phyloP scores from a whole-genome alignment of 2,329 filamentous ascomycete genomes.

The Aspergillus jensenii region DNA sequence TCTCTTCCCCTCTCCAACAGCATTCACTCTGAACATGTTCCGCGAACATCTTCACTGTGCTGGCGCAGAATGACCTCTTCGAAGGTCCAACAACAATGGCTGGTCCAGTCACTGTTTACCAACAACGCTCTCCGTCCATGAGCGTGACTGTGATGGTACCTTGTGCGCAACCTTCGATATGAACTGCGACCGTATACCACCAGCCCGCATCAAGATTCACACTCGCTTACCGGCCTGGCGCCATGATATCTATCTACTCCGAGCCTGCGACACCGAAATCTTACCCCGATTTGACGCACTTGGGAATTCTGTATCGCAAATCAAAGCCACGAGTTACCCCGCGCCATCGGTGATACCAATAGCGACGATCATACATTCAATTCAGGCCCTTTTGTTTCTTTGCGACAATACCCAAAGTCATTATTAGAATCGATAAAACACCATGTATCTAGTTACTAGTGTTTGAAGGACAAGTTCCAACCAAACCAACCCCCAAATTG shows the following conservation, averaged over 20 bases:
- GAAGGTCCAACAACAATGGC: background rate
- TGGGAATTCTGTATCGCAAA: background rate
- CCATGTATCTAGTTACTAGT: background rate
- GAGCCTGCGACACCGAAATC: background rate
- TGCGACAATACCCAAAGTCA: background rate
- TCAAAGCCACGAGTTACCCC: background rate
- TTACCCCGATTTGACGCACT: background rate
- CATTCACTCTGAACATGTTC: constrained; percentile 3
- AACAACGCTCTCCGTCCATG: background rate
- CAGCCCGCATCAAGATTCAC: background rate
- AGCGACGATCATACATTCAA: no score
- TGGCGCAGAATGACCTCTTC: constrained; percentile 14
- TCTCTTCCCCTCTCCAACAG: background rate
- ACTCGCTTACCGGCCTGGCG: background rate
- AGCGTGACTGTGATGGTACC: background rate
- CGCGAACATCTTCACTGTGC: constrained; percentile 15
- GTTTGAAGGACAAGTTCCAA: background rate
- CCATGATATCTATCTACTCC: background rate
- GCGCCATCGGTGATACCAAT: background rate
- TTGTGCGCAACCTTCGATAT: background rate
- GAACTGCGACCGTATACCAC: background rate
- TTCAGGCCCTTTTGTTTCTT: no score
- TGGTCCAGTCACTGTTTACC: background rate
- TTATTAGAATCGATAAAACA: background rate
- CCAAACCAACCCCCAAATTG: background rate